Base-by-base conservation (phyloP, 805 yeast genomes). In the Starmera dryadoides region DNA sequence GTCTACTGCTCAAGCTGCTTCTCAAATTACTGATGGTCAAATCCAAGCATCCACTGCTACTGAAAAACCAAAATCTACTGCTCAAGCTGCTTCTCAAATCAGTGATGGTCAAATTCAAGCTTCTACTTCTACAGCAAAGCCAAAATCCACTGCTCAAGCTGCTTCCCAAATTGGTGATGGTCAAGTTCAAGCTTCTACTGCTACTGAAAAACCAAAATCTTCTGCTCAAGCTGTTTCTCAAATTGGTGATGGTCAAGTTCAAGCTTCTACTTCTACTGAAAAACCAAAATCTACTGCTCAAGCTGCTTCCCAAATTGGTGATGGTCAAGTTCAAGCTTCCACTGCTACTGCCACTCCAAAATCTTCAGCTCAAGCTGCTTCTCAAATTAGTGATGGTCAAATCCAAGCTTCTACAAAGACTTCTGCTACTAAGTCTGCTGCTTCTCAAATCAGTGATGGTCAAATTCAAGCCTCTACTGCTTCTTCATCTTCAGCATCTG, bases 301-400 rank as follows among this genome's bases (percentile, higher is more conserved):
- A 40, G 48, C 50, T 33, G 39, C 50, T 37, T 54, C 60, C 25
- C 52, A 54, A 50, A 46, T 47, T 37, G 45, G 52, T 45, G 55
- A 77, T 48, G 82, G 82, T 56, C 82, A 77, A 63, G 66, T 76
- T 52, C 81, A 66, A 52, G 68, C 68, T 39, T 59, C 71, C 33
- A 56, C 73, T 32, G 49, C 62, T 26, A 45, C 67, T 30, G 48
- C 70, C 25, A 50, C 12, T 2, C 63, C 56, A 70, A 64, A 48
- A 67, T 69, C 39, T 46, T 33, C 59, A 30, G 33, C 49, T 20
- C 40, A 42, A 34, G 56, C 45, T 30, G 47, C 51, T 25, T 48
- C 58, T 21, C 59, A 55, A 45, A 55, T 54, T 23, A 42, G 49
- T 36, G 60, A 56, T 35, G 60, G 60, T 34, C 60, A 56, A 47